Conservation (phyloP, 208 protist species). For the Naegleria gruberi region DNA sequence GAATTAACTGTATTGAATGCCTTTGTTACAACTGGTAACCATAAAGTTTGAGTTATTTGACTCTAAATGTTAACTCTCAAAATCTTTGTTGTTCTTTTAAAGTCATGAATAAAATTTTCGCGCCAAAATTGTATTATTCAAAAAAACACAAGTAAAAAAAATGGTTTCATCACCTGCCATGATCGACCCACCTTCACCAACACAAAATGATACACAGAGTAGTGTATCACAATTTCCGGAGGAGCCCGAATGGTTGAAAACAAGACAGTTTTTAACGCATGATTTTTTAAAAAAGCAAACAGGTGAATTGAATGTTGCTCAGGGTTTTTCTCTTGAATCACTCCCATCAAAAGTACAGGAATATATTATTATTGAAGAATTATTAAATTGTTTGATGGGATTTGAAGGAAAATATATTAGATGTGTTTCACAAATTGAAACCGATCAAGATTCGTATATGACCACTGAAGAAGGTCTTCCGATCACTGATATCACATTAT, state of each 20-base stretch:
- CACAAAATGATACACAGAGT: too few relatives aligned
- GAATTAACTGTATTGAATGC: background rate
- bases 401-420: slow-evolving; percentile 16
- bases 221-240: background rate
- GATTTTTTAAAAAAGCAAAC: background rate
- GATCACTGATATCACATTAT: background rate
- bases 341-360: slow-evolving; percentile 14
- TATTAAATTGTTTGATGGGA: background rate
- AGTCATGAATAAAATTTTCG: too few relatives aligned
- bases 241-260: background rate
- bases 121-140: too few relatives aligned
- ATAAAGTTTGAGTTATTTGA: too few relatives aligned
- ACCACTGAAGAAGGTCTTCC: background rate
- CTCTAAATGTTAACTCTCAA: too few relatives aligned
- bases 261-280: background rate
- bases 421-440: background rate
- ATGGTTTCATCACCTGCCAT: too few relatives aligned
- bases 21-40: background rate
- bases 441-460: background rate
- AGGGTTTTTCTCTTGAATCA: background rate
- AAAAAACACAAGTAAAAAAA: too few relatives aligned
- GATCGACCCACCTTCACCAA: too few relatives aligned
- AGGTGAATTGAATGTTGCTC: background rate
- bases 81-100: too few relatives aligned
- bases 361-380: background rate